Conservation (phyloP, 2,329 filamentous ascomycete species). For the Seiridium unicorne region DNA sequence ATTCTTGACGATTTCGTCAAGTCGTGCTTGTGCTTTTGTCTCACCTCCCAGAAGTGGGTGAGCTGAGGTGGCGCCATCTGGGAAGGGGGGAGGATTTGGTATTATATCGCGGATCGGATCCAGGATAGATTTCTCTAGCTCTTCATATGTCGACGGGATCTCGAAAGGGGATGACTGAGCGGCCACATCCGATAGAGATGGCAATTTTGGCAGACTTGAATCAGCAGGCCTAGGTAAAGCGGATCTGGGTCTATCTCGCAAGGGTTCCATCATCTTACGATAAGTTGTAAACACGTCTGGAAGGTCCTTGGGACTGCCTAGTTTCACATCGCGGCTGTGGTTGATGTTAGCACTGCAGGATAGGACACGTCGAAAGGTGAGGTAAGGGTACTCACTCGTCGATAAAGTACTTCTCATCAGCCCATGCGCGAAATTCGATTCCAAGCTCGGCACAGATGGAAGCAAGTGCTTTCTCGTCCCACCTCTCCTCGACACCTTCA, state of each 20-base stretch:
- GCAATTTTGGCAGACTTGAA: constrained; percentile 54
- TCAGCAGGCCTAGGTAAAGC: constrained; percentile 51
- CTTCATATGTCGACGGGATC: constrained; percentile 55
- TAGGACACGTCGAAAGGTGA: not conserved
- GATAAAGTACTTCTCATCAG: constrained; percentile 76
- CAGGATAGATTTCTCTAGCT: constrained; percentile 52
- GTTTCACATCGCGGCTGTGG: constrained; percentile 62
- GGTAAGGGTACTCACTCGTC: constrained; percentile 64
- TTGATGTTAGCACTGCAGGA: constrained; percentile 10
- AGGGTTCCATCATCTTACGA: constrained; percentile 69
- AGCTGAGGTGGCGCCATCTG: constrained; percentile 52
- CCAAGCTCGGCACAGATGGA: constrained; percentile 49
- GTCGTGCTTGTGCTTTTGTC: constrained; percentile 53
- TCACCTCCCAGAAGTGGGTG: constrained; percentile 72
- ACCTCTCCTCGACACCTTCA: constrained; percentile 66
- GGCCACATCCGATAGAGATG: constrained; percentile 48
- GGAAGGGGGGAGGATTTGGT: constrained; percentile 48
- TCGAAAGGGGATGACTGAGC: constrained; percentile 60
- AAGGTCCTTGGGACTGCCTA: constrained; percentile 56
- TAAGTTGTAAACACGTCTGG: constrained; percentile 76
- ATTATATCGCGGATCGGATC: constrained; percentile 56
- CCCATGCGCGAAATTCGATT: constrained; percentile 63
- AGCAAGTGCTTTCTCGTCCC: constrained; percentile 58
- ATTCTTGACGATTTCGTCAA: constrained; percentile 49
- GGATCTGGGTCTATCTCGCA: constrained; percentile 62